These are phyloP conservation scores for Syzygium jambos DNA, from an alignment of 345 rosid species.

Conservation along the genomic window DNA sequence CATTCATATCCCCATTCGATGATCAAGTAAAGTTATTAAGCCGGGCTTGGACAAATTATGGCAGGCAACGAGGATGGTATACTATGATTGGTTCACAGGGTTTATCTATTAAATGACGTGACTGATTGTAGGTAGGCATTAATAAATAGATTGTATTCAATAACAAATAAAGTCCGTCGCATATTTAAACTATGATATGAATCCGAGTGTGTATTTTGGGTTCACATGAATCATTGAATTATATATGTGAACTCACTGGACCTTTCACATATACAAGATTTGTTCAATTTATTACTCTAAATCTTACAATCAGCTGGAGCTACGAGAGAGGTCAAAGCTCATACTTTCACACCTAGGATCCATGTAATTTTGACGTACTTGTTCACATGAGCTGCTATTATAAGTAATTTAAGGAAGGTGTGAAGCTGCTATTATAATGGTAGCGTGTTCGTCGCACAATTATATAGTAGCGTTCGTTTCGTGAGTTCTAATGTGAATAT, in stretches of 20 bases:
- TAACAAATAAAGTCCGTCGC: background rate
- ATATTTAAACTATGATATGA: background rate
- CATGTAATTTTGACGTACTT: background rate
- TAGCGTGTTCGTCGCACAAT: no score
- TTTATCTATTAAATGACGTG: background rate
- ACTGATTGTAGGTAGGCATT: rapidly evolving
- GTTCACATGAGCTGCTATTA: background rate
- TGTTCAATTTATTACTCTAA: no score
- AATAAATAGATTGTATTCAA: background rate
- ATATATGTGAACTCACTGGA: background rate
- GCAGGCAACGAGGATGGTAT: background rate
- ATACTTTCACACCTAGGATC: background rate
- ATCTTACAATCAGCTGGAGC: background rate
- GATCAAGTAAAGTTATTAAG: background rate
- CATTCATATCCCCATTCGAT: background rate
- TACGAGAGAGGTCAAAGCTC: background rate
- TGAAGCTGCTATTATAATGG: background rate
- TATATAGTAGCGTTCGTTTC: no score
- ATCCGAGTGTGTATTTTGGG: background rate
- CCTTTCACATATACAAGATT: background rate
- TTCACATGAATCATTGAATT: background rate
- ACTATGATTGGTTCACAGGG: background rate
- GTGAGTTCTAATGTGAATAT: no score
- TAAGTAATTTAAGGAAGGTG: background rate
- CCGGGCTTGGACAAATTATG: background rate